Evolutionary conservation across 306 rosid genomes (phyloP).

Genomic region (Vicia faba): DNA sequence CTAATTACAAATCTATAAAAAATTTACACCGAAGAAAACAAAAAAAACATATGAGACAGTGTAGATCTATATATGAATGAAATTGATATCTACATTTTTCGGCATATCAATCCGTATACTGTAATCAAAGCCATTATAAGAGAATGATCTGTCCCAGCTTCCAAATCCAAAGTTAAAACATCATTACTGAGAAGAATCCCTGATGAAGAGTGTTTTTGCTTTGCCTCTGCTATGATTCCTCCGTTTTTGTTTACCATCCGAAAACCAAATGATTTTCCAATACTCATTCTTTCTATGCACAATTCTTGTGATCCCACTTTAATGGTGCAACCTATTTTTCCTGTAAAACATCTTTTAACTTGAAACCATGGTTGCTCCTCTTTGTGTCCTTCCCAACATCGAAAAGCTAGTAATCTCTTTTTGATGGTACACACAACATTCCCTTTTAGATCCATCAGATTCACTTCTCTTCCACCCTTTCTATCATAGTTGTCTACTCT

Average conservation of each 20-base stretch:
- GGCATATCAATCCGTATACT: slow-evolving; percentile 64
- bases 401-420: slow-evolving; percentile 59
- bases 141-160: slow-evolving; percentile 55
- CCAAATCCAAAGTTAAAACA: slow-evolving; percentile 64
- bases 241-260: slow-evolving; percentile 54
- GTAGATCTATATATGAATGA: too few relatives aligned
- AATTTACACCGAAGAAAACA: too few relatives aligned
- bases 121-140: slow-evolving; percentile 62
- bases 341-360: slow-evolving; percentile 54
- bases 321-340: slow-evolving; percentile 57
- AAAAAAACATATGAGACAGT: too few relatives aligned
- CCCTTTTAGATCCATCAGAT: slow-evolving; percentile 84
- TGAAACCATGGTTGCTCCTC: slow-evolving; percentile 58
- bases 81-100: slow-evolving; percentile 45
- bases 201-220: slow-evolving; percentile 51
- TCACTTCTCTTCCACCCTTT: slow-evolving; percentile 67
- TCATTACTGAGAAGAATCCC: slow-evolving; percentile 69
- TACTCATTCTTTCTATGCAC: slow-evolving; percentile 48
- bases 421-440: slow-evolving; percentile 58
- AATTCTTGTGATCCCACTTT: slow-evolving; percentile 55
- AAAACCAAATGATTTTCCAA: slow-evolving; percentile 49
- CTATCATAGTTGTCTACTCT: slow-evolving; percentile 81
- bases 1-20: too few relatives aligned
- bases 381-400: slow-evolving; percentile 75
- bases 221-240: slow-evolving; percentile 76